A percentile compares a stretch with the other conserved stretches of the same genome.
Evolutionary conservation across 176 grass and related monocot species (phyloP).

Genomic region (Triticum dicoccoides): DNA sequence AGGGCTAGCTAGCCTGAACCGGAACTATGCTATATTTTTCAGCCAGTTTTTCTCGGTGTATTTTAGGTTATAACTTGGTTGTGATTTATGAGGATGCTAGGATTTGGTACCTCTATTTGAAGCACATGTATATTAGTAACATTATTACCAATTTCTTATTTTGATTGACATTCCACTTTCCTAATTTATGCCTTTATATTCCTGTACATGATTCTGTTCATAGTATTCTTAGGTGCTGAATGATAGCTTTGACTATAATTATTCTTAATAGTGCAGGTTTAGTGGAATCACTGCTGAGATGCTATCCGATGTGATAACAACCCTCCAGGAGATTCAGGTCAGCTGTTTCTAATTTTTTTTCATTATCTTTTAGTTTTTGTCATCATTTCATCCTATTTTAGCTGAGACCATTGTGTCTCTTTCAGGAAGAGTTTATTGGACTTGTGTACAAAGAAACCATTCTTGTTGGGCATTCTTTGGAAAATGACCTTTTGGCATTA

Average conservation of each 20-base stretch:
- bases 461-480: conserved; percentile 95
- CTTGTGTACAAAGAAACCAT: conserved; percentile 88
- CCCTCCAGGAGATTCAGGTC: conserved; percentile 92
- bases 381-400: conserved; percentile 25
- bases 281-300: conserved; percentile 93
- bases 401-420: conserved; percentile 15
- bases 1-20: neutral
- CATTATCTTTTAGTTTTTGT: neutral
- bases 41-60: neutral
- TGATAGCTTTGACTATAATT: conserved; percentile 11
- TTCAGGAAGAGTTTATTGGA: conserved; percentile 72
- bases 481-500: conserved; percentile 88
- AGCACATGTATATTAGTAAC: conserved; percentile 6
- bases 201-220: conserved; percentile 13
- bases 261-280: conserved; percentile 58
- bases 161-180: neutral
- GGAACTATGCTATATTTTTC: neutral
- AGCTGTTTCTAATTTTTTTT: conserved; percentile 1
- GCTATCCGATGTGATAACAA: conserved; percentile 82
- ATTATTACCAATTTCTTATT: neutral
- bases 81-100: neutral
- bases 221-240: conserved; percentile 4
- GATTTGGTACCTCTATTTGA: neutral
- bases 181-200: conserved; percentile 15
- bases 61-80: neutral